Evolutionary conservation across 2,329 filamentous ascomycete species (phyloP).

Genomic region (Tolypocladium inflatum): DNA sequence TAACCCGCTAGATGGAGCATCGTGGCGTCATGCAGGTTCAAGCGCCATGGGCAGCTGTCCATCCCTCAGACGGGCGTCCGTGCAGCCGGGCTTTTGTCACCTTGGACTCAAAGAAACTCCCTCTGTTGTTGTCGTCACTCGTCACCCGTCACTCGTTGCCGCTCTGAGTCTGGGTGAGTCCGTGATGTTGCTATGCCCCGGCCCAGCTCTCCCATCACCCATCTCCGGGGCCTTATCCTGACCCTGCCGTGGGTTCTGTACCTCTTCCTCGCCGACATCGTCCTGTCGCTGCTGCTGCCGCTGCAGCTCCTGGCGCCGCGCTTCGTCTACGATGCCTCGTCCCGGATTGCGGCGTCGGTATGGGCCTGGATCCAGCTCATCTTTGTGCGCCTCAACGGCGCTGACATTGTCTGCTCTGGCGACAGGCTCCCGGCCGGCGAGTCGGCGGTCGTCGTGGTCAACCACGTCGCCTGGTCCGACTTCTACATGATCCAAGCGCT

Average conservation of each 20-base stretch:
- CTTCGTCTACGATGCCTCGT: conserved; percentile 43
- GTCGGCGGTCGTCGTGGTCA: conserved; percentile 49
- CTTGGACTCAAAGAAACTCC: background rate
- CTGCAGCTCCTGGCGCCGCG: conserved; percentile 37
- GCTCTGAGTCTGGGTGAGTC: background rate
- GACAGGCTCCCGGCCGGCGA: conserved; percentile 41
- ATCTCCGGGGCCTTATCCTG: conserved; percentile 33
- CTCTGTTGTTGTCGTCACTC: background rate
- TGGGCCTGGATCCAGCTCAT: conserved; percentile 50
- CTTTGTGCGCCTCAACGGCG: conserved; percentile 45
- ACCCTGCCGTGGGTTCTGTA: conserved; percentile 42
- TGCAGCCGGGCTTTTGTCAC: background rate
- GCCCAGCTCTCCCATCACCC: conserved; percentile 15
- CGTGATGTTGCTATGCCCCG: conserved; percentile 5
- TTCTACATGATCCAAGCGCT: conserved; percentile 56
- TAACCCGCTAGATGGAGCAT: background rate
- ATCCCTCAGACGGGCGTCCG: background rate
- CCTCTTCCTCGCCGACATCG: conserved; percentile 40
- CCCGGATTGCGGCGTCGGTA: conserved; percentile 40
- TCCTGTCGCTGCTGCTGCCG: conserved; percentile 38
- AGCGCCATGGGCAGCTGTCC: background rate
- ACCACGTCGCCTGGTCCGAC: conserved; percentile 53
- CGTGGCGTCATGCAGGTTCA: background rate
- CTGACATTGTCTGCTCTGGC: conserved; percentile 42
- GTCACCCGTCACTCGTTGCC: background rate